Percentiles rank a stretch among this genome's conserved stretches.
Evolutionary conservation across 2,329 filamentous ascomycete species (phyloP).

Genomic region (Zopfia rhizophila): DNA sequence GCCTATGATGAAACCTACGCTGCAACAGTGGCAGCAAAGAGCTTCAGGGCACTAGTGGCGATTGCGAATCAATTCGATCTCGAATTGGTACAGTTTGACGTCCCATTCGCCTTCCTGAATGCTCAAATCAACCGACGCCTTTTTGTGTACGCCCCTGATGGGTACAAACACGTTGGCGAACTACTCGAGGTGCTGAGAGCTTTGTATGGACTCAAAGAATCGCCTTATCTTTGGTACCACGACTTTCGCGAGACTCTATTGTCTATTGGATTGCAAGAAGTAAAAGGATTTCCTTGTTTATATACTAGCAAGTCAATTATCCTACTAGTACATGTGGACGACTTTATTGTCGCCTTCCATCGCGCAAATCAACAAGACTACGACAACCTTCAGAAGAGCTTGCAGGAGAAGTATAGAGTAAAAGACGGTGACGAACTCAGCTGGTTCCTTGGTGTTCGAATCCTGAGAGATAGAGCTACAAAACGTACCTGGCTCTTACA

Average conservation of each 20-base stretch:
- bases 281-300: conserved; percentile 20
- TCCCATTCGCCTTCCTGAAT: conserved; percentile 35
- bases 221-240: conserved; percentile 30
- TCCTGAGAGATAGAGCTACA: conserved; percentile 13
- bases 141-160: too few relatives aligned
- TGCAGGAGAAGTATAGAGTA: conserved; percentile 11
- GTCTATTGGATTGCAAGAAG: conserved; percentile 18
- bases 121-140: conserved; percentile 14
- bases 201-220: conserved; percentile 33
- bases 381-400: conserved; percentile 9
- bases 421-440: conserved; percentile 14
- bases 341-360: conserved; percentile 22
- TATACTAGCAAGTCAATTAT: conserved; percentile 17
- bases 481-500: conserved; percentile 19
- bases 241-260: conserved; percentile 22
- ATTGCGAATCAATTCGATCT: conserved; percentile 32
- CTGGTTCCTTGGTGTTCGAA: conserved; percentile 20
- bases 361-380: conserved; percentile 2
- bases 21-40: conserved; percentile 27
- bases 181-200: conserved; percentile 5
- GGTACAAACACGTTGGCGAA: not conserved
- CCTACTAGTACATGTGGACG: conserved; percentile 25
- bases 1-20: conserved; percentile 22
- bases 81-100: conserved; percentile 28
- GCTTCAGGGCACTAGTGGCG: conserved; percentile 30